Base-by-base conservation (phyloP, 1,139 yeast species). In the Nakaseomyces nivariensis region DNA sequence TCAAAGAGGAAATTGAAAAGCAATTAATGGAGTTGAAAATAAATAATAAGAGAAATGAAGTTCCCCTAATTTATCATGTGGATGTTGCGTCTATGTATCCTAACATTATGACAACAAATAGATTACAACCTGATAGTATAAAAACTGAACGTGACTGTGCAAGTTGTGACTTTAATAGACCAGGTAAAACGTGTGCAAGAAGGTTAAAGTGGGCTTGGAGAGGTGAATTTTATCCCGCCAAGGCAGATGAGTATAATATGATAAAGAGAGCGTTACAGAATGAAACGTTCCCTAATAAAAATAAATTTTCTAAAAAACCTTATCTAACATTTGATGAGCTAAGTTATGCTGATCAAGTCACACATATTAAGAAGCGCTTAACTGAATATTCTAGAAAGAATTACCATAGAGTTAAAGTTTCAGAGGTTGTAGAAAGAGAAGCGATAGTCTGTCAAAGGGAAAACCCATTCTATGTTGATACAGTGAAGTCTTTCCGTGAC, bases 31-130 rank as follows among this genome's bases (percentile, higher is more conserved):
- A 76, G 5, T 68, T 94, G 50, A 81, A 79, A 54, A 67, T 73
- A 3, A 74, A 75, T 36, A 92, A 95, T 0, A 72, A 72, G 37
- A 72, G 97, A 57, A 67, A 69, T 9, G 98, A 92, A 61, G 72
- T 72, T 7, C 99, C 99, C 0, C 73, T 87, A 38, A 94, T 94
- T 56, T 94, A 94, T 62, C 99, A 94, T 66, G 96, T 94, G 41
- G 99, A 94, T 72, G 99, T 94, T 49, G 97, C 99, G 0, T 92
- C 98, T 0, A 94, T 94, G 99, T 94, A 94, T 63, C 99, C 99
- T 4, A 92, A 94, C 64, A 94, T 94, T 62, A 94, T 94, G 97
- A 88, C 96, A 4, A 86, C 98, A 0, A 94, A 94, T 68, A 80
- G 99, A 63, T 73, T 94, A 49, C 99, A 94, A 66, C 99, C 99